These are phyloP conservation scores for Yamadazyma nakazawae DNA, from an alignment of 805 yeast genomes.

Conservation along the genomic window DNA sequence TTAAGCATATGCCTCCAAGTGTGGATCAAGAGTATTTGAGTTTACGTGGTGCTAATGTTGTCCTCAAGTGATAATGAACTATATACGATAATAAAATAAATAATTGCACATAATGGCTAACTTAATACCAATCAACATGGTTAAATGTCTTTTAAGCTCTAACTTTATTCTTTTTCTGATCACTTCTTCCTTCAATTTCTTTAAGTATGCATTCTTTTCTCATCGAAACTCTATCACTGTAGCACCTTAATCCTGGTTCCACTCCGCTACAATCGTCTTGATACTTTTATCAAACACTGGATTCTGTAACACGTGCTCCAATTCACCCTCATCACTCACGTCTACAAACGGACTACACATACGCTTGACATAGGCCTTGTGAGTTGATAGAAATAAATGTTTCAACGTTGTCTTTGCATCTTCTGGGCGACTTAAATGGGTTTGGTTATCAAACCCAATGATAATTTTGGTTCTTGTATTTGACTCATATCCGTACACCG, in stretches of 20 bases:
- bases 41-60: constrained; percentile 83
- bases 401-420: constrained; percentile 11
- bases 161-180: no score
- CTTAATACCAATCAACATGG: not conserved
- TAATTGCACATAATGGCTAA: not conserved
- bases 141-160: no score
- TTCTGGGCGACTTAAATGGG: constrained; percentile 6
- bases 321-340: constrained; percentile 6
- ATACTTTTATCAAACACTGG: constrained; percentile 30
- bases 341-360: constrained; percentile 61
- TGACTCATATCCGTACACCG: constrained; percentile 67
- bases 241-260: constrained; percentile 15
- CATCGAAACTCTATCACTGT: no score
- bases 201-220: no score
- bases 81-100: no score
- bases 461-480: constrained; percentile 66
- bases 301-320: constrained; percentile 26
- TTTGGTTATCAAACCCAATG: constrained; percentile 41
- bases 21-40: constrained; percentile 90
- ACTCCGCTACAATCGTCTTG: constrained; percentile 22
- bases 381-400: constrained; percentile 36
- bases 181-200: no score
- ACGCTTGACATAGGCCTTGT: constrained; percentile 51
- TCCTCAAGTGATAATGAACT: constrained; percentile 46
- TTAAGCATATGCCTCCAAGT: constrained; percentile 80